Conservation (phyloP, 768 basidiomycete species). For the Russula abietina region DNA sequence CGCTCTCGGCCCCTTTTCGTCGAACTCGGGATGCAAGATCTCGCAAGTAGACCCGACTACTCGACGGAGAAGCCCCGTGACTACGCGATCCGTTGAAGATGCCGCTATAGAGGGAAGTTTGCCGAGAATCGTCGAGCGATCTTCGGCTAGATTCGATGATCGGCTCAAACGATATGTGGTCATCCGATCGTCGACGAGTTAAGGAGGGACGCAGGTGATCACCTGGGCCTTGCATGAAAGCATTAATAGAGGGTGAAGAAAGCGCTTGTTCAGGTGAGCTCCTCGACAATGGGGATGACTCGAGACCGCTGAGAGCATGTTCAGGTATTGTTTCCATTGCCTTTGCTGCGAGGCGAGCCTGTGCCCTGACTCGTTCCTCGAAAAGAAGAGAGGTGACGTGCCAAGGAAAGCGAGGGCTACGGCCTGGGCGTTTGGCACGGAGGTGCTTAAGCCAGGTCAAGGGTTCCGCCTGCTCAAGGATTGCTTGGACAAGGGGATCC, state of each 20-base stretch:
- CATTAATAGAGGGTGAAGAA: conserved; percentile 8
- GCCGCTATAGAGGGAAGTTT: conserved; percentile 35
- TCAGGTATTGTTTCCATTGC: conserved; percentile 45
- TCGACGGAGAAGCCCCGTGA: conserved; percentile 38
- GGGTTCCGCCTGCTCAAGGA: conserved; percentile 61
- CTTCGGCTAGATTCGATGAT: conserved; percentile 41
- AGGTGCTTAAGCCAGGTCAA: conserved; percentile 68
- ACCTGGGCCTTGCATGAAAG: not conserved
- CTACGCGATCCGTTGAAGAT: conserved; percentile 35
- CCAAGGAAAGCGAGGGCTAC: conserved; percentile 44
- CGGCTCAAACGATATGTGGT: conserved; percentile 54
- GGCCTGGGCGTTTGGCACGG: conserved; percentile 41
- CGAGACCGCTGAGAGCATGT: conserved; percentile 26
- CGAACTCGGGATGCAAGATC: conserved; percentile 34
- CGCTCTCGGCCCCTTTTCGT: conserved; percentile 36
- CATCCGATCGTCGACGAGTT: conserved; percentile 34
- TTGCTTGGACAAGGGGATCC: conserved; percentile 40
- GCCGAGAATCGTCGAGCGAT: conserved; percentile 39
- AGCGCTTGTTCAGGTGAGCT: conserved; percentile 13
- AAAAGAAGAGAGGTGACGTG: conserved; percentile 62
- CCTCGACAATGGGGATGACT: conserved; percentile 16
- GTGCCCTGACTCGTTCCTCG: conserved; percentile 55
- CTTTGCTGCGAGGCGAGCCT: conserved; percentile 34
- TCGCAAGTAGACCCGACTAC: conserved; percentile 38
- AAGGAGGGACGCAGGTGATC: conserved; percentile 20